phyloP scores from a whole-genome alignment of 768 basidiomycete species.

The Mycena kentingensis region DNA sequence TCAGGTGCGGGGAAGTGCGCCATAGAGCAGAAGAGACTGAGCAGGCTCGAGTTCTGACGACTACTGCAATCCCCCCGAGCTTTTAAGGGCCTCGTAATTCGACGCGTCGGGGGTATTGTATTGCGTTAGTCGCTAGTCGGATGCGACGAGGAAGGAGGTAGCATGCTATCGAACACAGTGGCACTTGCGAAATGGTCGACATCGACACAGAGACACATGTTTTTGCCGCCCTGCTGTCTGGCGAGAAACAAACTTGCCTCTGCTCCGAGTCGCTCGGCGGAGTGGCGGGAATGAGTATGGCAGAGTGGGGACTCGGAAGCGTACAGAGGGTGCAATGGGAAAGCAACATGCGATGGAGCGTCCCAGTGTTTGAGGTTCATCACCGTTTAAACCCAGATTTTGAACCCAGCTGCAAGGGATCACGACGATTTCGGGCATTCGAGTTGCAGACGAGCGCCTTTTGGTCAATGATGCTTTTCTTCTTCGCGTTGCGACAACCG shows the following conservation, averaged over 20 bases:
- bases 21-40: too few relatives aligned
- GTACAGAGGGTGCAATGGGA: too few relatives aligned
- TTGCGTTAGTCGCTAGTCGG: slow-evolving; percentile 31
- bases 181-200: too few relatives aligned
- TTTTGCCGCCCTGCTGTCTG: too few relatives aligned
- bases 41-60: too few relatives aligned
- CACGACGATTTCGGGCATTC: slow-evolving; percentile 3
- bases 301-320: too few relatives aligned
- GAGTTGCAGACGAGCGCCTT: slow-evolving; percentile 2
- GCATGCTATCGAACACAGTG: slow-evolving; percentile 35
- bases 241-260: too few relatives aligned
- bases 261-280: too few relatives aligned
- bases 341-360: too few relatives aligned
- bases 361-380: slow-evolving; percentile 1
- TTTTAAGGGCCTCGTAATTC: slow-evolving; percentile 9
- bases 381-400: neutral
- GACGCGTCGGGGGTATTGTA: slow-evolving; percentile 28
- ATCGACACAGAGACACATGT: slow-evolving; percentile 33
- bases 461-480: neutral
- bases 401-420: neutral
- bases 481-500: slow-evolving; percentile 2
- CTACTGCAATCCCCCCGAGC: too few relatives aligned
- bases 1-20: too few relatives aligned
- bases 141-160: slow-evolving; percentile 25
- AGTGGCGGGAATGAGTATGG: too few relatives aligned